phyloP scores from a whole-genome alignment of 192 early-diverging fungal species.

The Coemansia sp. region DNA sequence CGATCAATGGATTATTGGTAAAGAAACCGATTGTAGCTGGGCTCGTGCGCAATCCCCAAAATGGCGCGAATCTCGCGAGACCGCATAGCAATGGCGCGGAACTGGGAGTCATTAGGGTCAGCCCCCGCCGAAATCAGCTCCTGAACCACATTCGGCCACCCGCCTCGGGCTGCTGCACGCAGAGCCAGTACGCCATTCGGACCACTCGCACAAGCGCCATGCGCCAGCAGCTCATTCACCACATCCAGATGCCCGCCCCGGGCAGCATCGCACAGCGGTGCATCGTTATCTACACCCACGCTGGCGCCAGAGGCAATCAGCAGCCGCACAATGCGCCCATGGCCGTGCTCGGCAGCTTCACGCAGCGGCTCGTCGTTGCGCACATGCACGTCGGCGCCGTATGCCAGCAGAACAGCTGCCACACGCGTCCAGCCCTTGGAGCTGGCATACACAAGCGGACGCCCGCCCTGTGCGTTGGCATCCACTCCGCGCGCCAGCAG shows the following conservation, averaged over 20 bases:
- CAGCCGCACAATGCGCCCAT: conserved; percentile 15
- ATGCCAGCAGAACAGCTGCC: conserved; percentile 23
- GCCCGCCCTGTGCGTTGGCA: conserved; percentile 27
- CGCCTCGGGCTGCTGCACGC: conserved; percentile 41
- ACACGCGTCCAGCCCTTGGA: conserved; percentile 25
- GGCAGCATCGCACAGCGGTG: conserved; percentile 31
- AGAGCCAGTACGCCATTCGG: conserved; percentile 22
- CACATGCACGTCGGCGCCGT: conserved; percentile 29
- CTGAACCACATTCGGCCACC: conserved; percentile 38
- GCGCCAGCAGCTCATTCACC: conserved; percentile 20
- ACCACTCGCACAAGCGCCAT: conserved; percentile 22
- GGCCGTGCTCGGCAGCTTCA: conserved; percentile 32
- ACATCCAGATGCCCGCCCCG: conserved; percentile 26
- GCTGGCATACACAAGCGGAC: conserved; percentile 32
- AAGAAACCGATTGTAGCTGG: conserved; percentile 3
- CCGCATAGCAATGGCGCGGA: conserved; percentile 22
- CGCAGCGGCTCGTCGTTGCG: conserved; percentile 32
- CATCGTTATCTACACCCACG: conserved; percentile 16
- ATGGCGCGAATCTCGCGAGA: conserved; percentile 26
- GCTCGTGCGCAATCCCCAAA: conserved; percentile 15
- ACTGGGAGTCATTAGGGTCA: conserved; percentile 30
- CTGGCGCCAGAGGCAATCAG: conserved; percentile 33
- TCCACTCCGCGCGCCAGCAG: conserved; percentile 40
- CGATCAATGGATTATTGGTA: not conserved
- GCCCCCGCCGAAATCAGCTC: conserved; percentile 40